phyloP scores from a whole-genome alignment of 441 rosid genomes.

The Adansonia madagascariensis region DNA sequence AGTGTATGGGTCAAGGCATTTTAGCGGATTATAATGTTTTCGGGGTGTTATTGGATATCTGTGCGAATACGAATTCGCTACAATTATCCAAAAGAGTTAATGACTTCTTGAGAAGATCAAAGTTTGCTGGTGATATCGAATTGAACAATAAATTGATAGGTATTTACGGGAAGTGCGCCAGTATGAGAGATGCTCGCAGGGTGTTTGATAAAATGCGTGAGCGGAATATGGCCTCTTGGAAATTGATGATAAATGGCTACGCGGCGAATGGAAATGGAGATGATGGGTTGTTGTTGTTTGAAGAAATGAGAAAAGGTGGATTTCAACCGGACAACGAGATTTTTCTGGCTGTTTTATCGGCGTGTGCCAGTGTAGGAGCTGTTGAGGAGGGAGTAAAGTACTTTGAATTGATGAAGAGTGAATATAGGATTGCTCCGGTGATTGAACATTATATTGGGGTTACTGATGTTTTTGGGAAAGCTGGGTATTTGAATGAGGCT shows the following conservation, averaged over 20 bases:
- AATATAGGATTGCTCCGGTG: conserved; percentile 46
- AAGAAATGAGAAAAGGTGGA: conserved; percentile 50
- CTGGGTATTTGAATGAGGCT: conserved; percentile 59
- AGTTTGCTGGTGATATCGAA: conserved; percentile 38
- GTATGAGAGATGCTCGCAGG: conserved; percentile 42
- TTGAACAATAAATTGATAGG: conserved; percentile 45
- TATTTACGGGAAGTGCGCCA: conserved; percentile 41
- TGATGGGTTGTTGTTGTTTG: conserved; percentile 53
- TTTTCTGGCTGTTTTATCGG: conserved; percentile 47
- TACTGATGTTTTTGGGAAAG: conserved; percentile 49
- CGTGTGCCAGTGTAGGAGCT: conserved; percentile 58
- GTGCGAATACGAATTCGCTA: conserved; percentile 44
- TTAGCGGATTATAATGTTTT: conserved; percentile 47
- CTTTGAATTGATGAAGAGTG: conserved; percentile 52
- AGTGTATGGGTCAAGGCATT: conserved; percentile 45
- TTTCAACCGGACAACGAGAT: conserved; percentile 46
- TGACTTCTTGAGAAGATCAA: conserved; percentile 47
- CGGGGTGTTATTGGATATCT: conserved; percentile 41
- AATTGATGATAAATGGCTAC: conserved; percentile 55
- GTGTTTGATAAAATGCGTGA: conserved; percentile 47
- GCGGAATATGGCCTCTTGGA: conserved; percentile 48
- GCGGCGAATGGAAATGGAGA: conserved; percentile 52
- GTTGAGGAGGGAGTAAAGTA: conserved; percentile 48
- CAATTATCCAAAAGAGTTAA: conserved; percentile 48
- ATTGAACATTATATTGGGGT: conserved; percentile 52